Base-by-base conservation (phyloP, 2,329 filamentous ascomycete species). In the Fusarium sp. region DNA sequence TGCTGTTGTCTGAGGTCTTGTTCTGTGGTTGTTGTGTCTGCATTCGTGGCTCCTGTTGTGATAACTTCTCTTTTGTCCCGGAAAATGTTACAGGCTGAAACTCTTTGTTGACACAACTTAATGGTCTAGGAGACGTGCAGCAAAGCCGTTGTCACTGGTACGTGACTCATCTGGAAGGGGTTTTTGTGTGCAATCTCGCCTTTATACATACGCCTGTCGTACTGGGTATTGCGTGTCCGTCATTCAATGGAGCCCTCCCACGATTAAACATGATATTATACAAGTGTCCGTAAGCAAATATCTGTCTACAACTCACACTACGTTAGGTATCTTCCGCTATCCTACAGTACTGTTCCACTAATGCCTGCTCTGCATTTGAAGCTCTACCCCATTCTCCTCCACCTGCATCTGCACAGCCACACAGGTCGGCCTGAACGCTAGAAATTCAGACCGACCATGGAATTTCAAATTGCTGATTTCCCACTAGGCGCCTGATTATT, bases 351-450 rank as follows among this genome's bases (percentile, higher is more conserved):
- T 38, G 28, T 46, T 39, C 17, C 38, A 26, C 24, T 46, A 31
- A 24, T 38, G 42, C 33, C 49, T 44, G 36, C 28, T 22, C 45
- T 52, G 44, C 40, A 64, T 65, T 59, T 21, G 15, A 53, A 49
- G 53, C 40, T 42, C 52, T 59, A 59, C 60, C 53, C 55, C 51
- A 52, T 63, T 51, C 62, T 70, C 66, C 57, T 45, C 45, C 52
- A 49, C 56, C 33, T 66, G 62, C 57, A 66, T 39, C 39, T 70
- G 59, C 67, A 69, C 67, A 69, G 67, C 67, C 67, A 71, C 67
- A 46, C 44, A 62, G n/a, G 22, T 47, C 47, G 67, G 62, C 67
- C 67, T 70, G 67, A 70, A 71, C 31, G 40, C 39, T 42, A 44
- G 47, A 39, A 26, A 43, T 21, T 39, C 43, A 42, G 46, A n/a